A percentile compares a stretch with the other conserved stretches of the same genome.
Evolutionary conservation across 2,329 filamentous ascomycete genomes (phyloP).

Genomic region (Sordariomycetes sp.): DNA sequence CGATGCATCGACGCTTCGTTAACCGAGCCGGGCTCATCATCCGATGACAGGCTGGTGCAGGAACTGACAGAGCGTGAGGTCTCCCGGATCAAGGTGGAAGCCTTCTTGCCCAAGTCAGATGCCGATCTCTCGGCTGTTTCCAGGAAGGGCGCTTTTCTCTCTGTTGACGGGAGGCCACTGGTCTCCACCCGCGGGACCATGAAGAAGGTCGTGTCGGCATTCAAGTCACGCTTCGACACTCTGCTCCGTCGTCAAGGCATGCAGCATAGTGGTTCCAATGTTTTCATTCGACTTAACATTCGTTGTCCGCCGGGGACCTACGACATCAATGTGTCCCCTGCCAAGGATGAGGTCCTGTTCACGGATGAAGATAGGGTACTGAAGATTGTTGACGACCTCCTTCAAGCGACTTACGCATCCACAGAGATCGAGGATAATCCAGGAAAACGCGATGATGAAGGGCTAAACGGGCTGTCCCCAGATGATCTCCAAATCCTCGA

Average conservation of each 20-base stretch:
- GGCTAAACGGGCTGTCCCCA: neutral
- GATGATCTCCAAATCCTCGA: constrained; percentile 1
- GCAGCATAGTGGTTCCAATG: constrained; percentile 24
- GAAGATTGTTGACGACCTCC: constrained; percentile 30
- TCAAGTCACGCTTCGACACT: constrained; percentile 33
- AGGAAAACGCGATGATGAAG: neutral
- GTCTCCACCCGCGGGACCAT: constrained; percentile 37
- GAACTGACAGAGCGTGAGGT: neutral
- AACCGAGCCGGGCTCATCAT: neutral
- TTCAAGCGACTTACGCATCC: constrained; percentile 21
- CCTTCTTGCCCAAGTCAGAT: constrained; percentile 40
- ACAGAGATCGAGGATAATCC: neutral
- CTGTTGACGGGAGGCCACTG: constrained; percentile 55
- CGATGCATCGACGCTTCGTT: constrained; percentile 36
- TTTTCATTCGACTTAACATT: constrained; percentile 53
- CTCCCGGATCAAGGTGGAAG: constrained; percentile 29
- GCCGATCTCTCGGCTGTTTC: constrained; percentile 28
- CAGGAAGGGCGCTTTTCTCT: constrained; percentile 44
- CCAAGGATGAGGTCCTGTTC: constrained; percentile 63
- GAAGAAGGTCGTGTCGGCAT: constrained; percentile 42
- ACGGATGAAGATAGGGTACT: constrained; percentile 33
- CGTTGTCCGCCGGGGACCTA: constrained; percentile 48
- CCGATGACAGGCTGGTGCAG: neutral
- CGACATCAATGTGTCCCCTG: constrained; percentile 58
- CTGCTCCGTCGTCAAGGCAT: constrained; percentile 11